Percentiles rank a stretch among this genome's conserved stretches.
phyloP scores from a whole-genome alignment of 768 basidiomycete species.

The Auriscalpium vulgare region DNA sequence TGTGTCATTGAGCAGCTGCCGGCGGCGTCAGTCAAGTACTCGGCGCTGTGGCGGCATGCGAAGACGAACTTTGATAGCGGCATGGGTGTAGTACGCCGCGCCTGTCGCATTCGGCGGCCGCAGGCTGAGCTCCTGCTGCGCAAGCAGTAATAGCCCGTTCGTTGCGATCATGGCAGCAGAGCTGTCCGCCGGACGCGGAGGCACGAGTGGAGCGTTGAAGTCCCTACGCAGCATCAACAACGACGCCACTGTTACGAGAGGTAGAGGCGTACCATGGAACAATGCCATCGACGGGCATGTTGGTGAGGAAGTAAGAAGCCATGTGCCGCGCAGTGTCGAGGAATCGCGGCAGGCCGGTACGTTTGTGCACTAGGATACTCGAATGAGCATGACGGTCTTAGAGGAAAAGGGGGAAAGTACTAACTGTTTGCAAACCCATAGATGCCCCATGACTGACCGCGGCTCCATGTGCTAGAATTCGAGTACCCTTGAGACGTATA shows the following conservation, averaged over 20 bases:
- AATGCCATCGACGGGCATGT: constrained; percentile 51
- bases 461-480: constrained; percentile 61
- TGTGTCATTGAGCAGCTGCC: constrained; percentile 5
- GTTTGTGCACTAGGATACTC: constrained; percentile 46
- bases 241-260: background rate
- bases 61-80: constrained; percentile 38
- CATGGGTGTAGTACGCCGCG: constrained; percentile 33
- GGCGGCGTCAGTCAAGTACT: background rate
- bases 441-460: constrained; percentile 67
- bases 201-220: constrained; percentile 57
- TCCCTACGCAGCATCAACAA: constrained; percentile 37
- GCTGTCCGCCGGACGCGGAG: constrained; percentile 57
- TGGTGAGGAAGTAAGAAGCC: constrained; percentile 52
- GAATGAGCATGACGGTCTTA: background rate
- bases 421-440: constrained; percentile 64
- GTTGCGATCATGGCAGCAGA: constrained; percentile 62
- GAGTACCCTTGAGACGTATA: constrained; percentile 57
- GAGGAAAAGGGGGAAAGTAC: constrained; percentile 16
- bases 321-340: constrained; percentile 53
- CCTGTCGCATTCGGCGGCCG: constrained; percentile 22
- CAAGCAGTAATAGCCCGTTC: constrained; percentile 50
- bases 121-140: constrained; percentile 31
- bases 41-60: background rate
- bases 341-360: constrained; percentile 42
- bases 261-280: constrained; percentile 48